Evolutionary conservation across 2,329 filamentous ascomycete species (phyloP).

Genomic region (Amesomyces nigricolor): DNA sequence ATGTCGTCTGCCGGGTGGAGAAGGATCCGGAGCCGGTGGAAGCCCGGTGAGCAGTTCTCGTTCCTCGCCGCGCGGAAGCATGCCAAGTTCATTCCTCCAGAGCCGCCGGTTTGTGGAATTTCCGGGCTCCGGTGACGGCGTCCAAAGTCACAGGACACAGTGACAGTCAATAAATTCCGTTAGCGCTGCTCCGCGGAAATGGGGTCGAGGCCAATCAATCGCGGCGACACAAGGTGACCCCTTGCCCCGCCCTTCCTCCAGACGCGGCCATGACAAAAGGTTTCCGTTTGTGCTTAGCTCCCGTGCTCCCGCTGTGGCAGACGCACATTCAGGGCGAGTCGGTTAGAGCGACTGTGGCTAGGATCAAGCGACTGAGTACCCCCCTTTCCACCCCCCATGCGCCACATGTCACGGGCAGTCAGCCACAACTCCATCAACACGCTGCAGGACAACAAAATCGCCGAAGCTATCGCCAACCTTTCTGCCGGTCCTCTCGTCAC

Average conservation of each 20-base stretch:
- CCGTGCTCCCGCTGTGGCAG: slow-evolving; percentile 12
- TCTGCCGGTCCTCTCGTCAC: too few species aligned
- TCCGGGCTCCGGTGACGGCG: background rate
- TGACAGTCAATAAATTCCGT: slow-evolving; percentile 4
- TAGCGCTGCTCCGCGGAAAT: slow-evolving; percentile 1
- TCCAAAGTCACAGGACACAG: too few species aligned
- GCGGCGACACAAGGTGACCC: background rate
- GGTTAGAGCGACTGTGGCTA: too few species aligned
- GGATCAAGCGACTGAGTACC: too few species aligned
- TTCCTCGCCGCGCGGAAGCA: background rate
- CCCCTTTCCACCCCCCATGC: too few species aligned
- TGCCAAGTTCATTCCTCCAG: background rate
- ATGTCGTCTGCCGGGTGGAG: background rate
- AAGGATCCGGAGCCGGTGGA: background rate
- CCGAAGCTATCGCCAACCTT: too few species aligned
- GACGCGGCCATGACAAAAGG: slow-evolving; percentile 17
- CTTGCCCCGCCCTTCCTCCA: slow-evolving; percentile 11
- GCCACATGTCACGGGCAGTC: too few species aligned
- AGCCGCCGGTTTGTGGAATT: slow-evolving; percentile 13
- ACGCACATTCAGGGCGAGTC: too few species aligned
- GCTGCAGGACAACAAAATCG: too few species aligned
- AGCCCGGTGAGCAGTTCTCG: background rate
- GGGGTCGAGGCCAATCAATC: background rate
- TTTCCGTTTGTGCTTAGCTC: slow-evolving; percentile 19
- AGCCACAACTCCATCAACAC: too few species aligned